A percentile compares a stretch with the other conserved stretches of the same genome.
These are phyloP conservation scores for Hymenoscyphus fructigenus DNA, from an alignment of 2,329 filamentous ascomycete genomes.

Conservation along the genomic window DNA sequence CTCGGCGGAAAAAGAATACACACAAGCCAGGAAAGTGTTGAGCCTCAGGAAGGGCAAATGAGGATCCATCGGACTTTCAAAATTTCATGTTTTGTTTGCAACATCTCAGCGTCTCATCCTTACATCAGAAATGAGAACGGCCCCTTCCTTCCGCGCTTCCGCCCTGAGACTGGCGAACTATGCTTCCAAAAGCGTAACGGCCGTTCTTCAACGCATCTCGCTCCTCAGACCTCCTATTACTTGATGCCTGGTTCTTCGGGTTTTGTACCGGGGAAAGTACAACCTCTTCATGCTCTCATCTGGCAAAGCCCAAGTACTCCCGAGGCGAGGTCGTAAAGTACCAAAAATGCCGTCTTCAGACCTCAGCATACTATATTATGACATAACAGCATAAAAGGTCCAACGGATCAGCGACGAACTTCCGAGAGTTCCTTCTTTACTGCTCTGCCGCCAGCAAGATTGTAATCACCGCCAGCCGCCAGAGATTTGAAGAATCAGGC, in stretches of 20 bases:
- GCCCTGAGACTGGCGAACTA: slow-evolving; percentile 15
- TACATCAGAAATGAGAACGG: slow-evolving; percentile 18
- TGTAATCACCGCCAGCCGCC: background rate
- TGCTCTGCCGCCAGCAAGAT: background rate
- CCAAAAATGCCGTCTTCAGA: background rate
- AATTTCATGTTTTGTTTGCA: slow-evolving; percentile 12
- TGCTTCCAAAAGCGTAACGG: background rate
- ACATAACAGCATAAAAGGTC: slow-evolving; percentile 13
- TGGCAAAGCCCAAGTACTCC: slow-evolving; percentile 7
- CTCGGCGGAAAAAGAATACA: background rate
- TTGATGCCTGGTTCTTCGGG: background rate
- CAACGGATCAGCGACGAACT: slow-evolving; percentile 5
- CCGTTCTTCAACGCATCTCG: background rate
- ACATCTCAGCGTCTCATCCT: slow-evolving; percentile 11
- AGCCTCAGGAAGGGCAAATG: slow-evolving; percentile 4
- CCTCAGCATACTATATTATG: background rate
- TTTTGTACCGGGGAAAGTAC: background rate
- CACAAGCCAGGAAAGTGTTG: background rate
- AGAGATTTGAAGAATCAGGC: slow-evolving; percentile 1
- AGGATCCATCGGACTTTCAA: background rate
- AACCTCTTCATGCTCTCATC: slow-evolving; percentile 10
- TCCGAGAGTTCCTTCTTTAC: background rate
- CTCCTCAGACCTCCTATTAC: background rate
- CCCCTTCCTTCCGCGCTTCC: slow-evolving; percentile 20
- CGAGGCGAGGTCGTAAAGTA: slow-evolving; percentile 9